phyloP scores from a whole-genome alignment of 179 eudicot genomes.

The Beta corolliflora region DNA sequence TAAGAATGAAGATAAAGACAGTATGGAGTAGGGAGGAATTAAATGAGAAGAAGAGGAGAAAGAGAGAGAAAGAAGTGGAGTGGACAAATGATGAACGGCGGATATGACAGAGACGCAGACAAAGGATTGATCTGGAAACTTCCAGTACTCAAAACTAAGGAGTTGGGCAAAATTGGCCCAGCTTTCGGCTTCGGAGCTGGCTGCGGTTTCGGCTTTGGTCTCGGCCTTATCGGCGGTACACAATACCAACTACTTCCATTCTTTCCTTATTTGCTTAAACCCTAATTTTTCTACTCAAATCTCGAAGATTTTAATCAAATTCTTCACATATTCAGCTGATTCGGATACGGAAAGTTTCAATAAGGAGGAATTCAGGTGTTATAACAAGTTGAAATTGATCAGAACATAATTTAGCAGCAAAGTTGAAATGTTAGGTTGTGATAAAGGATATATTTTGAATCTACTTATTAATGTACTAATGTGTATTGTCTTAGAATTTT shows the following conservation, averaged over 20 bases:
- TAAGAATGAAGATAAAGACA: not conserved
- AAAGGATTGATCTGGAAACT: conserved; percentile 80
- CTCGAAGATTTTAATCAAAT: not conserved
- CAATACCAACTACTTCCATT: not conserved
- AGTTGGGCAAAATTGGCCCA: conserved; percentile 74
- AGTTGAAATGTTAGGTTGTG: not conserved
- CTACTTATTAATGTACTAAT: too few species aligned
- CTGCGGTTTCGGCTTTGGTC: conserved; percentile 82
- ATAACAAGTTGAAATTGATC: not conserved
- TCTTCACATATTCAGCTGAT: not conserved
- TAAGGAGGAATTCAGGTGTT: not conserved
- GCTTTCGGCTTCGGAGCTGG: conserved; percentile 87
- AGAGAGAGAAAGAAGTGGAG: conserved; percentile 11
- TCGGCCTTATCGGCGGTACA: conserved; percentile 87
- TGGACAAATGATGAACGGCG: conserved; percentile 25
- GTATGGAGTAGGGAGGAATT: too few species aligned
- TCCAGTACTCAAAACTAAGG: conserved; percentile 48
- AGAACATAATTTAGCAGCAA: not conserved
- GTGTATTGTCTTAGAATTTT: too few species aligned
- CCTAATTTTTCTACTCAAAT: not conserved
- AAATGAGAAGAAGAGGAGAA: not conserved
- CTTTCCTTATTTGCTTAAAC: not conserved
- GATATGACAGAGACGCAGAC: conserved; percentile 27
- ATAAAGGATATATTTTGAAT: too few species aligned
- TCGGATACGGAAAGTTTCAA: not conserved